These are phyloP conservation scores for Deinandra increscens DNA, from an alignment of 129 eudicot genomes.

Conservation along the genomic window DNA sequence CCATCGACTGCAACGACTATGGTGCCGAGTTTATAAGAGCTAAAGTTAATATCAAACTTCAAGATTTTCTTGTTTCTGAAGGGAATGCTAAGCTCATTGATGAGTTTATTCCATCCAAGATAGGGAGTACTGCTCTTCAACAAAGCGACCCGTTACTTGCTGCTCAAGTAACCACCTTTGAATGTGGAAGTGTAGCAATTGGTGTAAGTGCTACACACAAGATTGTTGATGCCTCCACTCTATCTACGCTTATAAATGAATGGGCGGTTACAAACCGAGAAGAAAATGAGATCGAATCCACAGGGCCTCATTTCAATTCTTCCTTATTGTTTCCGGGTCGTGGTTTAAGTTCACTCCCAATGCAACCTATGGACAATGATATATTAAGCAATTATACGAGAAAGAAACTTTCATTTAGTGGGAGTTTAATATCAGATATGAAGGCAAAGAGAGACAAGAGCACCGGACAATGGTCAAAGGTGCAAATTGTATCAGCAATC, in stretches of 20 bases:
- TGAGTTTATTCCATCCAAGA: no score
- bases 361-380: not conserved
- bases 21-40: conserved; percentile 28
- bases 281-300: not conserved
- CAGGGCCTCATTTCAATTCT: not conserved
- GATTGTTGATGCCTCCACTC: conserved; percentile 25
- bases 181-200: conserved; percentile 32
- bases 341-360: not conserved
- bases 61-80: not conserved
- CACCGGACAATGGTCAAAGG: not conserved
- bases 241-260: conserved; percentile 1
- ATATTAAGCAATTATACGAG: not conserved
- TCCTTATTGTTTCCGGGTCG: conserved; percentile 18
- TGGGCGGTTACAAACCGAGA: conserved; percentile 20
- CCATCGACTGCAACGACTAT: not conserved
- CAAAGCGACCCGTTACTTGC: not conserved
- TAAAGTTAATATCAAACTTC: not conserved
- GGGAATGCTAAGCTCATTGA: not conserved
- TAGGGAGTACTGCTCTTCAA: no score
- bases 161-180: conserved; percentile 26
- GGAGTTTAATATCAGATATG: no score
- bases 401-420: no score
- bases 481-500: not conserved
- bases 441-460: not conserved
- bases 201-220: conserved; percentile 24